Evolutionary conservation across 2,329 filamentous ascomycete genomes (phyloP).

Genomic region (Cordyceps fumosorosea): DNA sequence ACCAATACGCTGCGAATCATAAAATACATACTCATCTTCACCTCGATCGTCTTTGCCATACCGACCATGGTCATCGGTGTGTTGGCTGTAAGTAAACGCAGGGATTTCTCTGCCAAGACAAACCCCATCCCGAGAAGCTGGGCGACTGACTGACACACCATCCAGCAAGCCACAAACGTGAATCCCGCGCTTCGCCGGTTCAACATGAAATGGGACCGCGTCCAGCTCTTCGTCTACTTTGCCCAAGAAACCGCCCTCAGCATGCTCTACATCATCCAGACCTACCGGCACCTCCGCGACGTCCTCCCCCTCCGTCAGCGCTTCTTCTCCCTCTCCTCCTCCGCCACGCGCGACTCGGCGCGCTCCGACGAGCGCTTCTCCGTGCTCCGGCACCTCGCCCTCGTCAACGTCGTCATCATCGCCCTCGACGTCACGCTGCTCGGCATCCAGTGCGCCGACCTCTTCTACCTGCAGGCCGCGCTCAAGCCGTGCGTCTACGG

Average conservation of each 20-base stretch:
- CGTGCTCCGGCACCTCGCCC: slow-evolving; percentile 32
- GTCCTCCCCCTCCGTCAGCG: slow-evolving; percentile 6
- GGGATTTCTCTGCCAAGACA: too few species aligned
- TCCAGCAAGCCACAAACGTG: slow-evolving; percentile 22
- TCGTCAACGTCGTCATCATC: slow-evolving; percentile 40
- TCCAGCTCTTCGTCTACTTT: slow-evolving; percentile 47
- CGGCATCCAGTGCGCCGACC: slow-evolving; percentile 29
- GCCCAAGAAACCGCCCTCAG: slow-evolving; percentile 45
- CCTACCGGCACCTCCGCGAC: slow-evolving; percentile 11
- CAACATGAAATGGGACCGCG: slow-evolving; percentile 40
- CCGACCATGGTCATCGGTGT: slow-evolving; percentile 48
- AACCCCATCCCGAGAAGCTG: too few species aligned
- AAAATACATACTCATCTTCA: slow-evolving; percentile 48
- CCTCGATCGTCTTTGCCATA: slow-evolving; percentile 44
- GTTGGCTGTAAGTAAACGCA: slow-evolving; percentile 33
- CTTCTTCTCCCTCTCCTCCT: slow-evolving; percentile 35
- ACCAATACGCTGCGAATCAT: slow-evolving; percentile 38
- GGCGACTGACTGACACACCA: neutral
- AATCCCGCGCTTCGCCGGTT: slow-evolving; percentile 17
- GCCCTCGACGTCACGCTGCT: slow-evolving; percentile 37
- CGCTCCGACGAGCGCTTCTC: slow-evolving; percentile 14
- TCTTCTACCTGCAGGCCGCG: slow-evolving; percentile 30
- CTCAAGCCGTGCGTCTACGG: slow-evolving; percentile 33
- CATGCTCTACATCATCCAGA: slow-evolving; percentile 37
- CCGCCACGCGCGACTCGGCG: slow-evolving; percentile 32